These are phyloP conservation scores for Fimicolochytrium jonesii DNA, from an alignment of 192 early-diverging fungal genomes.

Conservation along the genomic window DNA sequence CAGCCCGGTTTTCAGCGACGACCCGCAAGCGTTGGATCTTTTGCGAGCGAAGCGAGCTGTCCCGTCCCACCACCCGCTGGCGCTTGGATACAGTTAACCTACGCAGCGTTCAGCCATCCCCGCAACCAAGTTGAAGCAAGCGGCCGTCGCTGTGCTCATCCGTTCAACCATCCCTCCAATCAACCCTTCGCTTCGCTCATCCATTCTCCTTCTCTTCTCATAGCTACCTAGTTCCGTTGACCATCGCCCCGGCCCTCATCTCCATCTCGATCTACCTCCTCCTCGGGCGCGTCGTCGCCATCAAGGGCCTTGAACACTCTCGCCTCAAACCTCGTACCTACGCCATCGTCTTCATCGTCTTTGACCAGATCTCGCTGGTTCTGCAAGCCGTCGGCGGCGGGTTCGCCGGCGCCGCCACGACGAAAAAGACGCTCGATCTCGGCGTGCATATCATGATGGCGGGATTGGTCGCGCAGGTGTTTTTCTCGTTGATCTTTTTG, in stretches of 20 bases:
- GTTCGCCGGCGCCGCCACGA: not conserved
- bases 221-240: not conserved
- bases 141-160: no score
- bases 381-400: slow-evolving; percentile 7
- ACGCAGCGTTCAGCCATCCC: no score
- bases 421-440: not conserved
- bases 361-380: slow-evolving; percentile 1
- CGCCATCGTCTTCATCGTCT: not conserved
- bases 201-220: no score
- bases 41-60: no score
- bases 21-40: no score
- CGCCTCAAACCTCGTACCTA: slow-evolving; percentile 5
- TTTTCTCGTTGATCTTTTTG: not conserved
- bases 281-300: slow-evolving; percentile 1
- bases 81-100: no score
- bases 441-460: slow-evolving; percentile 12
- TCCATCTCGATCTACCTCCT: not conserved
- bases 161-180: no score
- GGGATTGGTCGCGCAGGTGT: not conserved
- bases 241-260: slow-evolving; percentile 1
- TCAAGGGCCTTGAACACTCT: not conserved
- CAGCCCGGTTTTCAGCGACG: no score
- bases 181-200: no score
- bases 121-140: no score
- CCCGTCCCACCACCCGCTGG: no score